These are phyloP conservation scores for Candida incommunis DNA, from an alignment of 805 yeast species.

Conservation along the genomic window DNA sequence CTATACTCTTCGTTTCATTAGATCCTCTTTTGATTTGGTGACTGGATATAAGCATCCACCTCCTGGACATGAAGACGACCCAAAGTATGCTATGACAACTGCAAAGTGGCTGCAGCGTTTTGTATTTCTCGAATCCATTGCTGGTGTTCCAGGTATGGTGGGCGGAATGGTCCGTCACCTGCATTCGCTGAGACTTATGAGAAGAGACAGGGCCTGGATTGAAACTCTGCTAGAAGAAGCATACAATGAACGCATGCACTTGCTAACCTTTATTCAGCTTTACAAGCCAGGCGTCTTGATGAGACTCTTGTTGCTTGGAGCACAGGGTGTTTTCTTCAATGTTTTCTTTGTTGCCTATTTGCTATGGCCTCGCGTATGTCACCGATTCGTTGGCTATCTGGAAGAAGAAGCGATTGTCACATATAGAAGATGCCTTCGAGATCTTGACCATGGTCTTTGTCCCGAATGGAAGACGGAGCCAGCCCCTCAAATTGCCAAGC, in stretches of 20 bases:
- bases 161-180: constrained; percentile 61
- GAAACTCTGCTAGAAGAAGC: constrained; percentile 65
- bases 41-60: constrained; percentile 54
- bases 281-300: constrained; percentile 50
- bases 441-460: constrained; percentile 35
- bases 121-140: constrained; percentile 55
- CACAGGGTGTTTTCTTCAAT: constrained; percentile 62
- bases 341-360: constrained; percentile 47
- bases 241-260: constrained; percentile 66
- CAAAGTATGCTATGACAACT: constrained; percentile 39
- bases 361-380: constrained; percentile 48
- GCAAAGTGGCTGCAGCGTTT: constrained; percentile 46
- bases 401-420: constrained; percentile 69
- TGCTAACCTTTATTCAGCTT: constrained; percentile 50
- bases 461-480: constrained; percentile 29
- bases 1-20: constrained; percentile 28
- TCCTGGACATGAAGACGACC: constrained; percentile 21
- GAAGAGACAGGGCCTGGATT: constrained; percentile 61
- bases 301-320: constrained; percentile 37
- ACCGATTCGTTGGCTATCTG: constrained; percentile 62
- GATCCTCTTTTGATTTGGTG: constrained; percentile 41
- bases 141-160: constrained; percentile 72
- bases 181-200: constrained; percentile 44
- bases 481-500: constrained; percentile 36
- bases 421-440: constrained; percentile 45